A percentile compares a stretch with the other conserved stretches of the same genome.
phyloP scores from a whole-genome alignment of 1,139 yeast species.

The Candida tetrigidarum region DNA sequence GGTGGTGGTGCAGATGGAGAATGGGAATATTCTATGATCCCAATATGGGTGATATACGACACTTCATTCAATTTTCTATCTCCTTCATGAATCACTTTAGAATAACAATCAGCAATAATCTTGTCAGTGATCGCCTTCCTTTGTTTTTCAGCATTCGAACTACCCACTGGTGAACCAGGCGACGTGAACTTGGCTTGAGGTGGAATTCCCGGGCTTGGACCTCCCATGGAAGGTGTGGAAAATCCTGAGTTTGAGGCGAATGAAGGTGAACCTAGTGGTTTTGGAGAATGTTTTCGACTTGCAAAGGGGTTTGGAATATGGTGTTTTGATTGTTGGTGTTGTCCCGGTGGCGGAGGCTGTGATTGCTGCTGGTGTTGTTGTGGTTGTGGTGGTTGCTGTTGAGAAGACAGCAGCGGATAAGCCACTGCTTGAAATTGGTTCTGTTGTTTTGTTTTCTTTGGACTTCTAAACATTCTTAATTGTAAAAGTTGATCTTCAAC shows the following conservation, averaged over 20 bases:
- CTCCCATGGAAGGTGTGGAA: slow-evolving; percentile 2
- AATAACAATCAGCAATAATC: slow-evolving; percentile 46
- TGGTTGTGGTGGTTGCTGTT: slow-evolving; percentile 1
- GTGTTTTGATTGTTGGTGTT: neutral
- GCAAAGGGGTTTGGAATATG: slow-evolving; percentile 6
- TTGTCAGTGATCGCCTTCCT: slow-evolving; percentile 32
- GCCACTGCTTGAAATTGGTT: slow-evolving; percentile 4
- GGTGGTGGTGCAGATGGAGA: slow-evolving; percentile 49
- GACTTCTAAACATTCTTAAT: slow-evolving; percentile 14
- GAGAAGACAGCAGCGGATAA: too few species aligned
- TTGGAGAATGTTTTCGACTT: slow-evolving; percentile 2
- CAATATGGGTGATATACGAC: slow-evolving; percentile 42
- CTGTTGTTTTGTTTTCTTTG: slow-evolving; percentile 9
- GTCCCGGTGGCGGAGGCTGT: neutral
- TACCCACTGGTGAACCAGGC: slow-evolving; percentile 13
- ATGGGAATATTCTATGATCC: slow-evolving; percentile 42
- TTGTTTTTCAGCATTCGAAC: slow-evolving; percentile 17
- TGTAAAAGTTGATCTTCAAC: neutral
- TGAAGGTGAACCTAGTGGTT: neutral
- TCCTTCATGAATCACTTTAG: slow-evolving; percentile 32
- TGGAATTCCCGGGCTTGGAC: neutral
- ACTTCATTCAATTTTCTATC: slow-evolving; percentile 37
- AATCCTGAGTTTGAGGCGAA: slow-evolving; percentile 1
- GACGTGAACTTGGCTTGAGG: slow-evolving; percentile 6
- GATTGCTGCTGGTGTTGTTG: slow-evolving; percentile 7